Base-by-base conservation (phyloP, 208 protist genomes). In the Trypanosoma rangeli region DNA sequence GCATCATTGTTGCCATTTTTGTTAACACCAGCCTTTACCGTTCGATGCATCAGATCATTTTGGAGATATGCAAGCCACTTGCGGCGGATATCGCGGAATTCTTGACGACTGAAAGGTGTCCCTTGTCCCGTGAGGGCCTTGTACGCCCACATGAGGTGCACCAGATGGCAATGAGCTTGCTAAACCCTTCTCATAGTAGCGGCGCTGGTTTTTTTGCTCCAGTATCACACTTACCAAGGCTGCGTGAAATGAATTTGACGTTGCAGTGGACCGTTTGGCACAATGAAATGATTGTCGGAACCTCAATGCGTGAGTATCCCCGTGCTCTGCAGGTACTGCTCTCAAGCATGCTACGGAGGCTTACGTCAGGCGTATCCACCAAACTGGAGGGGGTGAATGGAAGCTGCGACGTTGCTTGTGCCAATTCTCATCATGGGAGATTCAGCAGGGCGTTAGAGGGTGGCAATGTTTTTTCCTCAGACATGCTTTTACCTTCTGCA, bases 241-340 rank as follows among this genome's bases (percentile, higher is more conserved):
- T 68, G 24, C 20, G n/a, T 20, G 42, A 63, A 3, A 60, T 22
- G 24, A 68, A 70, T 33, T 60, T 67, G 44, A 70, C 70, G 20
- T 63, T 76, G 3, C 70, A 76, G 48, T 76, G 61, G 63, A 70
- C 63, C 48, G 56, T 76, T 20, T 76, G 62, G 54, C 31, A 65
- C 60, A 33, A 65, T 39, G 62, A 46, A 16, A 39, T 76, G 37
- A 8, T 76, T 10, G 15, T 48, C 13, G 70, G 70, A 10, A 53
- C 63, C 49, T 22, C 54, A 22, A 60, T 76, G 63, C 70, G 55
- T 22, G 56, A 76, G 35, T 76, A 76, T 37, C 56, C 62, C 50
- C 62, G 70, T 46, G 22, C 3, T 42, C 44, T 76, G 20, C 70
- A 59, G 5, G 29, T 54, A 28, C 22, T 44, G 20, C 37, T 76